Base-by-base conservation (phyloP, 192 early-diverging fungal genomes). In the Oehlia diaphana region DNA sequence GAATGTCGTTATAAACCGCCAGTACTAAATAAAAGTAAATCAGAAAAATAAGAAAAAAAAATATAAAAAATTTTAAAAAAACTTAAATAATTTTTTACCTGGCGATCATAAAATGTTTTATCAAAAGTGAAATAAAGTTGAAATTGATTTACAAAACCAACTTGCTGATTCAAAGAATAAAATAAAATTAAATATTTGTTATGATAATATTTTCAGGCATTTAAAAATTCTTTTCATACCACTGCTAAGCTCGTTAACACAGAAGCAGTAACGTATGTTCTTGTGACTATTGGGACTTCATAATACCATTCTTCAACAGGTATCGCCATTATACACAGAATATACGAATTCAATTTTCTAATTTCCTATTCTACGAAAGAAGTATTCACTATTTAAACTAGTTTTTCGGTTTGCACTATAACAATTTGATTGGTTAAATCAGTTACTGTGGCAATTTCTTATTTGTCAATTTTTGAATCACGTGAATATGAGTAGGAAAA, bases 1-100 rank as follows among this genome's bases (percentile, higher is more conserved):
- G 80, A 99, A 99, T 67, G 93, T 94, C 3, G 97, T 97, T 5
- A 96, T 42, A 33, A 97, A 87, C 21, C 98, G 88, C 96, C 96
- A 97, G 86, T 92, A 97, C 91, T 98, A 84, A n/a, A n/a, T 62
- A n/a, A 42, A 64, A 10, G 39, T 37, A 62, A 62, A 74, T 81
- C n/a, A 13, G 0, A 23, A 19, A 26, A 53, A 53, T 6, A 26
- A 31, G 26, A 23, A 21, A 14, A 14, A 21, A 9, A 16, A 28
- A 31, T 31, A 31, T 31, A 31, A 31, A 31, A 31, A 31, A 31
- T 31, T 31, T 31, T 26, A 26, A 31, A 31, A 50, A 9, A 47
- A 13, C 44, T 47, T 12, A 47, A 47, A 2, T 3, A 0, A 47
- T 2, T 47, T 3, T 16, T 77, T 89, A 92, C 93, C 90, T 94